Base-by-base conservation (phyloP, 2,329 filamentous ascomycete genomes). In the Scytalidium sp. region DNA sequence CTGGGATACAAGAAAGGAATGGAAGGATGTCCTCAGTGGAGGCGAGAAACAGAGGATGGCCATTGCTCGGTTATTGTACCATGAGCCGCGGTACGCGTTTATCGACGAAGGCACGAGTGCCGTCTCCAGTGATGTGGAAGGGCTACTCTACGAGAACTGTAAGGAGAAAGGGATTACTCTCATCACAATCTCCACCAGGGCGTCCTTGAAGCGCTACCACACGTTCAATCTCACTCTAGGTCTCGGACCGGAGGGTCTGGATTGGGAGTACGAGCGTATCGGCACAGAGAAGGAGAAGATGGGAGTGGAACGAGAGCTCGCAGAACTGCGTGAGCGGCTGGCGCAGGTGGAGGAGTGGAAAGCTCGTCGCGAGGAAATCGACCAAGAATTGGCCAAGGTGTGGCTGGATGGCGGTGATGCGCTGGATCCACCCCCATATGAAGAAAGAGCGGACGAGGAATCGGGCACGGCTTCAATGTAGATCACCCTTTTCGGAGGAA, bases 21-120 rank as follows among this genome's bases (percentile, higher is more conserved):
- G 94, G 94, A 97, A 97, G 71, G 93, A 97, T 60, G 90, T 99
- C 3, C 77, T 99, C n/a, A 93, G 87, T 56, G 94, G 94, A 36
- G 94, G 94, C 11, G 94, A 99, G 76, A 99, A 99, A 74, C 94
- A 99, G 72, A 79, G 94, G 19, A 90, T 99, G 81, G 90, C 84
- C 0, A 90, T 99, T 61, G 93, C 95, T 3, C 78, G 94, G 41
- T 68, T 99, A 45, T 74, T 97, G 39, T 99, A 99, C 64, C 94
- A 99, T 64, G 93, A 97, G 71, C 94, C 94, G 15, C 79, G 87
- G 52, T 99, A 96, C 65, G 94, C 91, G 2, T 90, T 99, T 61
- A 84, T 99, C 50, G 94, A 99, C 55, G 94, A 99, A 69, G 93
- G 91, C 7, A 99, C 94, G 0, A 95, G 88, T 52, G 94, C 94